These are phyloP conservation scores for Lactarius evosmus DNA, from an alignment of 768 basidiomycete species.

Conservation along the genomic window DNA sequence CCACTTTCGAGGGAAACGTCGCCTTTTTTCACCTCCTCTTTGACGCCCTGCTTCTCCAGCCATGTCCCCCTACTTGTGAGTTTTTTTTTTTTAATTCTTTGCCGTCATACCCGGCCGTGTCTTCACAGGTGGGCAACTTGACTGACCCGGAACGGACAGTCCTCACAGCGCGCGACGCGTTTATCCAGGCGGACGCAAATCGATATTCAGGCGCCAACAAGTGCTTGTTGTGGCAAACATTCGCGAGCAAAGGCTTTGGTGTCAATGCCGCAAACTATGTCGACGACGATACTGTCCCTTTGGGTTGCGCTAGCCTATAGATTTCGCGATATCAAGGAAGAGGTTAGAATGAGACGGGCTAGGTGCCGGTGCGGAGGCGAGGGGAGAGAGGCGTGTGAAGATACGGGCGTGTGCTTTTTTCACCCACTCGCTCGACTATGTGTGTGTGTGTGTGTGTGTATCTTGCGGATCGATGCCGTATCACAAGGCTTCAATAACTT, in stretches of 20 bases:
- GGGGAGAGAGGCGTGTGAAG: too few relatives aligned
- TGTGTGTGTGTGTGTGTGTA: too few relatives aligned
- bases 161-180: slow-evolving; percentile 46
- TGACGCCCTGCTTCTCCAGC: slow-evolving; percentile 47
- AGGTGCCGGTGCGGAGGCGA: too few relatives aligned
- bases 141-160: slow-evolving; percentile 33
- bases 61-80: slow-evolving; percentile 49
- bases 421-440: too few relatives aligned
- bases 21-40: slow-evolving; percentile 52
- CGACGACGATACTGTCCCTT: slow-evolving; percentile 34
- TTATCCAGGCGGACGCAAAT: slow-evolving; percentile 51
- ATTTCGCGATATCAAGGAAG: neutral
- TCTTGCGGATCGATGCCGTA: too few relatives aligned
- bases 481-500: too few relatives aligned
- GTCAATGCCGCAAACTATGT: slow-evolving; percentile 36
- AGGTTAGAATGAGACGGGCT: too few relatives aligned
- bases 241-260: slow-evolving; percentile 50
- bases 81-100: slow-evolving; percentile 11
- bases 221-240: slow-evolving; percentile 45
- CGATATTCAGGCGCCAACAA: slow-evolving; percentile 44
- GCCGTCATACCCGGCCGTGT: too few relatives aligned
- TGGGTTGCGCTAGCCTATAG: slow-evolving; percentile 32
- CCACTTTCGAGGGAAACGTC: slow-evolving; percentile 44
- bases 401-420: too few relatives aligned
- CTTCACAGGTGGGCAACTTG: neutral